Conservation (phyloP, 805 yeast species). For the Cyberlindnera americana region DNA sequence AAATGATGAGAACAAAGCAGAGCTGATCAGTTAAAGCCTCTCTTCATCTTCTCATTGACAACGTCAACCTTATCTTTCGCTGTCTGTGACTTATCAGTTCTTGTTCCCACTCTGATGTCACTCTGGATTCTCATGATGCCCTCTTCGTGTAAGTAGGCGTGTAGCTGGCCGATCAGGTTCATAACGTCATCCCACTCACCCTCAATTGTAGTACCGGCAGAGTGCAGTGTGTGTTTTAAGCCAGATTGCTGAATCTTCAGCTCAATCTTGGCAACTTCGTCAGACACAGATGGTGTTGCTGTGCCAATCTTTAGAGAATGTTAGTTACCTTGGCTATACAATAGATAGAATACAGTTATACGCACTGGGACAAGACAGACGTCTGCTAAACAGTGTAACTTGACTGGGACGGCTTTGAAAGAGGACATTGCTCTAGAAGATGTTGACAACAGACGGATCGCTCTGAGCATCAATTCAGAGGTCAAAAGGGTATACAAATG, state of each 20-base stretch:
- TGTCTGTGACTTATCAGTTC: slow-evolving; percentile 69
- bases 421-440: slow-evolving; percentile 17
- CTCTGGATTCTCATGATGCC: slow-evolving; percentile 81
- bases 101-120: slow-evolving; percentile 83
- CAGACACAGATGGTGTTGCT: slow-evolving; percentile 70
- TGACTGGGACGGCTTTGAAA: slow-evolving; percentile 29
- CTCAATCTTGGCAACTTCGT: slow-evolving; percentile 72
- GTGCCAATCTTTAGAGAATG: slow-evolving; percentile 72
- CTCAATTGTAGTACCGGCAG: slow-evolving; percentile 88
- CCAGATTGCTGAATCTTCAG: slow-evolving; percentile 57
- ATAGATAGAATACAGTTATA: too few species aligned
- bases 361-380: slow-evolving; percentile 79
- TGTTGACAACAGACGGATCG: neutral
- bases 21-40: slow-evolving; percentile 2
- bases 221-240: slow-evolving; percentile 68
- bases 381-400: slow-evolving; percentile 74
- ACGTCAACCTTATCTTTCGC: slow-evolving; percentile 69
- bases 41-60: slow-evolving; percentile 50
- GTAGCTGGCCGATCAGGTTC: slow-evolving; percentile 73
- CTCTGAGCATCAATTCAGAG: slow-evolving; percentile 5
- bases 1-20: too few species aligned
- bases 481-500: too few species aligned
- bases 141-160: slow-evolving; percentile 62
- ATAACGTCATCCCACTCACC: slow-evolving; percentile 94
- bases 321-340: neutral